phyloP scores from a whole-genome alignment of 495 filamentous ascomycete genomes.

The Amniculicola lignicola region DNA sequence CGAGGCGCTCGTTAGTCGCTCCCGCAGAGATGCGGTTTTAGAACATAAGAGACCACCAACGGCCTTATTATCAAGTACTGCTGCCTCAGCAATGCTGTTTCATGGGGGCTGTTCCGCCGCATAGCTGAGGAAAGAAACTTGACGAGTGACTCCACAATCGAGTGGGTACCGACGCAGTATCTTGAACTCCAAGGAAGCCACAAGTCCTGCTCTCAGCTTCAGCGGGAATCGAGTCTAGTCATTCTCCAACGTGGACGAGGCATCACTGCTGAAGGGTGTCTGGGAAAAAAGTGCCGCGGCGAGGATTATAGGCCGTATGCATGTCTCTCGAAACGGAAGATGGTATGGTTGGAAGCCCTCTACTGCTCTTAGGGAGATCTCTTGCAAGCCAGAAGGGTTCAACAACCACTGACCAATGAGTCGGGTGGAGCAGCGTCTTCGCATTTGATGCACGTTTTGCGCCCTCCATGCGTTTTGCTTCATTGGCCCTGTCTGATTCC shows the following conservation, averaged over 20 bases:
- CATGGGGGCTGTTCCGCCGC: background rate
- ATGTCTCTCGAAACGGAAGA: constrained; percentile 23
- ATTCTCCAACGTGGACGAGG: background rate
- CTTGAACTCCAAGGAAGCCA: constrained; percentile 11
- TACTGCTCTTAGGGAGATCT: too few species aligned
- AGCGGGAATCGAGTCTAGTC: background rate
- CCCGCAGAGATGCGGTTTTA: constrained; percentile 6
- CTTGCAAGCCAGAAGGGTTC: too few species aligned
- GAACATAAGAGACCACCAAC: background rate
- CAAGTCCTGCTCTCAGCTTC: constrained; percentile 11
- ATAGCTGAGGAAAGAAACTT: constrained; percentile 17
- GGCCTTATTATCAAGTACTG: background rate
- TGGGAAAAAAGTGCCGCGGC: background rate
- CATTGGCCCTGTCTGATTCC: too few species aligned
- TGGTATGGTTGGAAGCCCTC: constrained; percentile 18
- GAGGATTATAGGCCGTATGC: constrained; percentile 24
- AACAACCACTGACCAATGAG: constrained; percentile 16
- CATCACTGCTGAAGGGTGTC: background rate
- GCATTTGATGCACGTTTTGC: constrained; percentile 5
- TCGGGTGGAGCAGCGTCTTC: too few species aligned
- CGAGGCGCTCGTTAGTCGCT: constrained; percentile 16
- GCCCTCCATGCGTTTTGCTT: constrained; percentile 14
- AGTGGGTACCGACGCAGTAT: background rate
- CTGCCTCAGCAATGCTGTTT: background rate
- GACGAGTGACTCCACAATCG: constrained; percentile 14